Evolutionary conservation across 2,329 filamentous ascomycete species (phyloP).

Genomic region (Elsinoe perseae): DNA sequence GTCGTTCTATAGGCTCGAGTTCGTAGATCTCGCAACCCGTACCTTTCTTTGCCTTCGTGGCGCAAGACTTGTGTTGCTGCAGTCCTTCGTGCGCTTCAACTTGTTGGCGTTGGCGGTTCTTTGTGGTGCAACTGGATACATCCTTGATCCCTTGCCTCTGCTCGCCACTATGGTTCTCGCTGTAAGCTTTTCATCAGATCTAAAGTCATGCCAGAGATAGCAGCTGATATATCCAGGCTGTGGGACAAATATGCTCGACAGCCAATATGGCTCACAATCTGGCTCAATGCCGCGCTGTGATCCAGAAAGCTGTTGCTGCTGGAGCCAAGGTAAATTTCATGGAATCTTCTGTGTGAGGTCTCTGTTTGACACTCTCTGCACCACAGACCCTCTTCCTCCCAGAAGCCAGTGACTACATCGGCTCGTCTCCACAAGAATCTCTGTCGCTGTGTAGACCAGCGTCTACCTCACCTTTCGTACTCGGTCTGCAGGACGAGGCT

Average conservation of each 20-base stretch:
- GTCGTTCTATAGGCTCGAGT: not conserved
- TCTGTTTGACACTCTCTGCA: constrained; percentile 6
- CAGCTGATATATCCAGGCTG: constrained; percentile 51
- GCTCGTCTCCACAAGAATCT: constrained; percentile 57
- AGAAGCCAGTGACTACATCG: constrained; percentile 87
- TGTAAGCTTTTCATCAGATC: constrained; percentile 16
- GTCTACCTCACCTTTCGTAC: constrained; percentile 62
- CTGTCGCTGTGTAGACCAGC: constrained; percentile 63
- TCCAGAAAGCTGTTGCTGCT: constrained; percentile 63
- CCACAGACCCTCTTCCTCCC: constrained; percentile 76
- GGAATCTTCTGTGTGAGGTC: not conserved
- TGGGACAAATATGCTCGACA: constrained; percentile 86
- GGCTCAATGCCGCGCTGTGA: constrained; percentile 63
- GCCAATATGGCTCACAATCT: constrained; percentile 71
- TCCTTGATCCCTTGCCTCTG: too few species aligned
- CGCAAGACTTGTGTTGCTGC: not conserved
- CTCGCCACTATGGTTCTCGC: constrained; percentile 23
- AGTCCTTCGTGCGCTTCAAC: not conserved
- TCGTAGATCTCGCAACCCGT: not conserved
- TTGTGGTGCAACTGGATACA: not conserved
- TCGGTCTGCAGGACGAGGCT: constrained; percentile 64
- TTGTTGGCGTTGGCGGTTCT: not conserved
- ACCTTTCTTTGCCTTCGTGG: not conserved
- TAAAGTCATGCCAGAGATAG: not conserved
- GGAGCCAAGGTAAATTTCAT: constrained; percentile 62